Evolutionary conservation across 345 rosid species (phyloP).

Genomic region (Euclidium syriacum): DNA sequence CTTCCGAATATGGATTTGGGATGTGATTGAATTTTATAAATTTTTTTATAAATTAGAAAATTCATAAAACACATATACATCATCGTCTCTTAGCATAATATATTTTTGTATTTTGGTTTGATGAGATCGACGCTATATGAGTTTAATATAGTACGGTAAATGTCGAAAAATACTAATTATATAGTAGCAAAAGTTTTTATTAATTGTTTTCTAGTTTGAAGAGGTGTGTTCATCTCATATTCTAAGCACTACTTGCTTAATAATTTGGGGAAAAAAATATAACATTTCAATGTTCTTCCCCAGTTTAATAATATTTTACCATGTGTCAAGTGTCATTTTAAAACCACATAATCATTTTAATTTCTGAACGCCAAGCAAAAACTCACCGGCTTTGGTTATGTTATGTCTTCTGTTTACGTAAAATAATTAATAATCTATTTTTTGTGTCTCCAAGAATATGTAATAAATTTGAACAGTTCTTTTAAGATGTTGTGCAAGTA

Average conservation of each 20-base stretch:
- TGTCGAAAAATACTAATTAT: neutral
- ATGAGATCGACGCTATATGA: neutral
- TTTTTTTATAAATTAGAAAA: too few species aligned
- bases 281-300: neutral
- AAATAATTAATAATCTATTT: neutral
- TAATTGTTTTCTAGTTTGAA: neutral
- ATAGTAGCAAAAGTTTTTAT: neutral
- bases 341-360: neutral
- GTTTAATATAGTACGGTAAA: neutral
- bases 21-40: too few species aligned
- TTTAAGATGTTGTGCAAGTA: neutral
- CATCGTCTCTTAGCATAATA: neutral
- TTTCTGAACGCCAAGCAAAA: neutral
- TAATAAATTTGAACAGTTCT: neutral
- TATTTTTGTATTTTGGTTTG: neutral
- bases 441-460: neutral
- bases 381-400: neutral
- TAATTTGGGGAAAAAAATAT: neutral
- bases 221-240: neutral
- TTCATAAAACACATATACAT: too few species aligned
- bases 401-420: neutral
- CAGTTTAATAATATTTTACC: neutral
- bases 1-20: too few species aligned
- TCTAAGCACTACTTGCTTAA: slow-evolving; percentile 6
- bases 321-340: neutral